Evolutionary conservation across 2,329 filamentous ascomycete genomes (phyloP).

Genomic region (Talaromyces sp.): DNA sequence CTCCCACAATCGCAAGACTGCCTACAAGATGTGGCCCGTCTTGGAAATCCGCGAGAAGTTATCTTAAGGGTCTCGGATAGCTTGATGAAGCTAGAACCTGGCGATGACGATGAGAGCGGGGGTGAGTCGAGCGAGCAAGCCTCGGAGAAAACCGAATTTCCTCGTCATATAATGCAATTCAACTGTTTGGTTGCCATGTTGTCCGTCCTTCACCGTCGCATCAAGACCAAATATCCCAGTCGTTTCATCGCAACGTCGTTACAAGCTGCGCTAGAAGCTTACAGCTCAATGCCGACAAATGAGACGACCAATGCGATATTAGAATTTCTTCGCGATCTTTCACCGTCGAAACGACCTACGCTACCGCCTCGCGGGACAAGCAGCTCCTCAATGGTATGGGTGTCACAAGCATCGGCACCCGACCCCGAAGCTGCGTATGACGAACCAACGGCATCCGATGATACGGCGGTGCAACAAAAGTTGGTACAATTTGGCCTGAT

Average conservation of each 20-base stretch:
- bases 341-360: conserved; percentile 56
- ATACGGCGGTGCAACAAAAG: conserved; percentile 51
- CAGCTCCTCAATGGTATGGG: conserved; percentile 40
- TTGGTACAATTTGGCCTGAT: conserved; percentile 62
- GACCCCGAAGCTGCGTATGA: conserved; percentile 55
- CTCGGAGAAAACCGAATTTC: conserved; percentile 19
- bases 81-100: conserved; percentile 55
- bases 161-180: conserved; percentile 38
- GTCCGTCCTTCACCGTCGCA: conserved; percentile 56
- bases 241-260: conserved; percentile 63
- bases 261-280: conserved; percentile 59
- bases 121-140: conserved; percentile 32
- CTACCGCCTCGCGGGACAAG: conserved; percentile 59
- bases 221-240: conserved; percentile 63
- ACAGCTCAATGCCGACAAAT: conserved; percentile 54
- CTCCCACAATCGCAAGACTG: conserved; percentile 58
- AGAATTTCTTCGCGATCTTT: conserved; percentile 56
- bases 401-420: conserved; percentile 42
- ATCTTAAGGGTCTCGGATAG: conserved; percentile 62
- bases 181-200: conserved; percentile 51
- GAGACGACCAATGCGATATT: conserved; percentile 58
- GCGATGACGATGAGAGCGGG: conserved; percentile 35
- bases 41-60: conserved; percentile 64
- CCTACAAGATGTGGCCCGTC: conserved; percentile 58
- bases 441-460: conserved; percentile 43